Evolutionary conservation across 805 yeast genomes (phyloP).

Genomic region (Candida namnaoensis): DNA sequence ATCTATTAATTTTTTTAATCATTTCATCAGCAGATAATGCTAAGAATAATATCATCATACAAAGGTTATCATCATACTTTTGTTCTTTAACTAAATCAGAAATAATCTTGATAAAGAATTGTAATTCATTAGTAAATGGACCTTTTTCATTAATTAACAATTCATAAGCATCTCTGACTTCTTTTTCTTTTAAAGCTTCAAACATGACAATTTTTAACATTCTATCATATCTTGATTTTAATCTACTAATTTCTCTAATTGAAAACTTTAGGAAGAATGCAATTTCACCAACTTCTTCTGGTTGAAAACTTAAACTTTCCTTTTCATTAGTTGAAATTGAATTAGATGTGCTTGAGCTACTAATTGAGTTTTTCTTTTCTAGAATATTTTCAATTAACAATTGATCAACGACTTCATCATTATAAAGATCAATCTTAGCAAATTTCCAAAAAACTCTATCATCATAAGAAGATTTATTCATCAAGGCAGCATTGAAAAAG

Average conservation of each 20-base stretch:
- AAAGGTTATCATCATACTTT: constrained; percentile 8
- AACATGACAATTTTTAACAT: constrained; percentile 29
- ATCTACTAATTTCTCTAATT: constrained; percentile 28
- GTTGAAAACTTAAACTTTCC: constrained; percentile 14
- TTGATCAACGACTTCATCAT: not conserved
- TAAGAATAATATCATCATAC: constrained; percentile 10
- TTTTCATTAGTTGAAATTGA: not conserved
- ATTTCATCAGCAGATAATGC: constrained; percentile 18
- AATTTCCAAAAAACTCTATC: constrained; percentile 36
- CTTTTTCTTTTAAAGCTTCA: constrained; percentile 10
- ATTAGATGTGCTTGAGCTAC: constrained; percentile 10
- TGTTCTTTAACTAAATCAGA: constrained; percentile 14
- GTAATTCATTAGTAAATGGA: constrained; percentile 8
- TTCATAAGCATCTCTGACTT: constrained; percentile 9
- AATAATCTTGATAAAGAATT: constrained; percentile 6
- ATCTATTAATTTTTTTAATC: constrained; percentile 19
- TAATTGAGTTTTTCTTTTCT: no score
- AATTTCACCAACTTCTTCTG: constrained; percentile 34
- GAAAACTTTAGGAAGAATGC: constrained; percentile 41
- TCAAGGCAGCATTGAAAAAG: constrained; percentile 32
- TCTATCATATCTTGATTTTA: constrained; percentile 20
- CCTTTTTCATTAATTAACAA: constrained; percentile 3
- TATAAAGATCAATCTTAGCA: constrained; percentile 8
- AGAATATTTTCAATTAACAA: no score
- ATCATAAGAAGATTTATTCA: constrained; percentile 25